Evolutionary conservation across 306 rosid species (phyloP).

Genomic region (Sphenostylis stenocarpa): DNA sequence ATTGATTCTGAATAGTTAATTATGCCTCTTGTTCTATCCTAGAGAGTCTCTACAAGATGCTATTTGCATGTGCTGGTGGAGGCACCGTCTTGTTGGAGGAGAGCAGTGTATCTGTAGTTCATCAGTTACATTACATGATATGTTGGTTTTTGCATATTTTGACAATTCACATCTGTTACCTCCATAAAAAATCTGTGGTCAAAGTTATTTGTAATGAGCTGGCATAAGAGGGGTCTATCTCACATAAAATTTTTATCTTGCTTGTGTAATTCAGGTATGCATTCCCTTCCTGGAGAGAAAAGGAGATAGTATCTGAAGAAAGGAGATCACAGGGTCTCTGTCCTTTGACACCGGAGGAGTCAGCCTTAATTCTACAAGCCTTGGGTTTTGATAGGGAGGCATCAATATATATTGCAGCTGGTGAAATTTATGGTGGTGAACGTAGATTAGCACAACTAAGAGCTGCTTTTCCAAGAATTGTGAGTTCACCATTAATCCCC

Average conservation of each 20-base stretch:
- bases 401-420: slow-evolving; percentile 92
- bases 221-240: slow-evolving; percentile 24
- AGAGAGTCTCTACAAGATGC: not conserved
- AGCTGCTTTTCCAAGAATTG: slow-evolving; percentile 74
- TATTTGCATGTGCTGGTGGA: not conserved
- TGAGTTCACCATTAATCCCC: slow-evolving; percentile 51
- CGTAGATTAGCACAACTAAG: slow-evolving; percentile 75
- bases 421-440: slow-evolving; percentile 92
- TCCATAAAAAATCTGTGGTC: not conserved
- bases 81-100: slow-evolving; percentile 12
- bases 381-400: slow-evolving; percentile 71
- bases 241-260: slow-evolving; percentile 11
- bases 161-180: not conserved
- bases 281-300: slow-evolving; percentile 97
- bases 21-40: not conserved
- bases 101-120: slow-evolving; percentile 6
- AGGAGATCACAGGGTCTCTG: slow-evolving; percentile 87
- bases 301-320: slow-evolving; percentile 88
- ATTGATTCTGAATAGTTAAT: not conserved
- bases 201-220: slow-evolving; percentile 20
- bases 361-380: slow-evolving; percentile 72
- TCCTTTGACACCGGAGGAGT: slow-evolving; percentile 96
- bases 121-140: not conserved
- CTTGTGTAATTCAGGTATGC: slow-evolving; percentile 74
- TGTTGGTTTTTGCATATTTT: slow-evolving; percentile 21